Base-by-base conservation (phyloP, 2,329 filamentous ascomycete species). In the Xylaria digitata region DNA sequence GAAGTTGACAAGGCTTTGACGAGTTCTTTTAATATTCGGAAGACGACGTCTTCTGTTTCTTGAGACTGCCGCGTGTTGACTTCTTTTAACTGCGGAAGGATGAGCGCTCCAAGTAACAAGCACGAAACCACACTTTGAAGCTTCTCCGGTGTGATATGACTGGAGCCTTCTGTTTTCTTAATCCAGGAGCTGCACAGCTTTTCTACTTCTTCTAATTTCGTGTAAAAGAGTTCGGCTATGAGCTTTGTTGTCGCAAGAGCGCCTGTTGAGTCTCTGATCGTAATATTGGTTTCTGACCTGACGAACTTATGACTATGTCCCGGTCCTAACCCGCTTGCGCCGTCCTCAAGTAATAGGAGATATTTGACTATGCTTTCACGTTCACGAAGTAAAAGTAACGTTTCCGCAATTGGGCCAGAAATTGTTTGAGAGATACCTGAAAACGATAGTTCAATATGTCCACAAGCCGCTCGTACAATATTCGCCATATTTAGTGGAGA, bases 401-500 rank as follows among this genome's bases (percentile, higher is more conserved):
- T 80, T 64, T 87, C 84, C 9, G 80, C 78, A 46, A 88, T 79
- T 1, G 80, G 71, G 0, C 85, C 84, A 6, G 84, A 83, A n/a
- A 83, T 82, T 1, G 80, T 75, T 34, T 79, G 75, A 15, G 80
- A 75, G 2, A 77, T 74, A 1, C 66, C 67, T 8, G 73, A 67
- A 53, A 79, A 72, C 4, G 73, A 62, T 19, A 84, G 66, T 6
- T 75, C 71, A 4, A 78, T 72, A 37, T 78, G 72, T 9, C 92
- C 92, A 43, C 91, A 89, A 72, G 92, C 93, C 17, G 86, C 84
- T 67, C 88, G 82, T n/a, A 97, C 77, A 4, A 97, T 80, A 70
- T 88, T 88, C 43, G 92, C 80, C 23, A 97, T 78, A 70, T 94
- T 88, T 37, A 85, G 75, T 3, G 92, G 88, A 17, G 86, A 85